Conservation (phyloP, 2,329 filamentous ascomycete genomes). For the Pseudophaeomoniella oleicola region DNA sequence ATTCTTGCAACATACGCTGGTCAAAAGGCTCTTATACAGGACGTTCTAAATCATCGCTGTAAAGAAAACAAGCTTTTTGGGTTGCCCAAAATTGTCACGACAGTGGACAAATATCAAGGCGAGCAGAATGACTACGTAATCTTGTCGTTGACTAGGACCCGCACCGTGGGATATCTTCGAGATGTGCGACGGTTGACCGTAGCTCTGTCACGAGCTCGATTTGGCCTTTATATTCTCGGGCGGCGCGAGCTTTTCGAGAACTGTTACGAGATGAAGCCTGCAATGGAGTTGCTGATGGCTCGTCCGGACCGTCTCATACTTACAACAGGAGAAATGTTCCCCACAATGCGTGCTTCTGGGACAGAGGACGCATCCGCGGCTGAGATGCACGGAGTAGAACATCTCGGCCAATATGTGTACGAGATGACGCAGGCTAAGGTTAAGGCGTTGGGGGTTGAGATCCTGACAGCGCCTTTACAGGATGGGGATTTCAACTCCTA, state of each 20-base stretch:
- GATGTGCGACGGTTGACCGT: slow-evolving; percentile 90
- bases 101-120: slow-evolving; percentile 97
- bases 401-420: slow-evolving; percentile 88
- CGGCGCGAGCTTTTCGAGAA: slow-evolving; percentile 77
- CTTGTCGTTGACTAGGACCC: slow-evolving; percentile 79
- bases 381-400: slow-evolving; percentile 81
- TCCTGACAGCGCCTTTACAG: slow-evolving; percentile 16
- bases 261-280: slow-evolving; percentile 73
- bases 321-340: slow-evolving; percentile 76
- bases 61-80: slow-evolving; percentile 74
- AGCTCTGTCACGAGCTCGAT: slow-evolving; percentile 76
- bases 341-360: slow-evolving; percentile 41
- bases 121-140: slow-evolving; percentile 99
- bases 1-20: slow-evolving; percentile 92
- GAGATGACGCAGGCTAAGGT: slow-evolving; percentile 78
- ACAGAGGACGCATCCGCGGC: slow-evolving; percentile 40
- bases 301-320: slow-evolving; percentile 71
- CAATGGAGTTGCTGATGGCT: slow-evolving; percentile 64
- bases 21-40: slow-evolving; percentile 72
- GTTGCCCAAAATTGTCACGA: slow-evolving; percentile 75
- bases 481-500: slow-evolving; percentile 16
- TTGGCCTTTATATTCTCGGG: slow-evolving; percentile 86
- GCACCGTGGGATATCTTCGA: slow-evolving; percentile 77
- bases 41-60: slow-evolving; percentile 75
- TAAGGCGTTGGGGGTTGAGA: slow-evolving; percentile 37